phyloP scores from a whole-genome alignment of 768 basidiomycete species.

The Tylopilus felleus region DNA sequence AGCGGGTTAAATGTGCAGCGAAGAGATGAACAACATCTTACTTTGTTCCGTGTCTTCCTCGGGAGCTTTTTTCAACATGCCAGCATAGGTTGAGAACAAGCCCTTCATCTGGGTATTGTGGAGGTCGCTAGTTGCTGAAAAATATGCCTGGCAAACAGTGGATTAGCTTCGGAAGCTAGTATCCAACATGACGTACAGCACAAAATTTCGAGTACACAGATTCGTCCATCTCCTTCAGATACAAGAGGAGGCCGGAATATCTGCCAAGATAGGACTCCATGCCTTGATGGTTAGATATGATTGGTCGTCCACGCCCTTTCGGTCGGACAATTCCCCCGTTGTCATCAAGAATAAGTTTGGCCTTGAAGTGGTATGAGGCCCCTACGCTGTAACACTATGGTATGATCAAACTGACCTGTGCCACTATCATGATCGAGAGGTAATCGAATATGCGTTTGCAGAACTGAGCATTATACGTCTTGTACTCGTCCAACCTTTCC shows the following conservation, averaged over 20 bases:
- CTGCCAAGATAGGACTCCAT: conserved; percentile 83
- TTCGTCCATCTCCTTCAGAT: conserved; percentile 96
- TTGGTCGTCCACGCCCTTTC: conserved; percentile 43
- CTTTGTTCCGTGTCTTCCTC: conserved; percentile 79
- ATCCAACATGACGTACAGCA: conserved; percentile 55
- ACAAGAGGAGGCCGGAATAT: conserved; percentile 87
- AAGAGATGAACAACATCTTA: conserved; percentile 26
- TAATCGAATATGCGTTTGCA: conserved; percentile 91
- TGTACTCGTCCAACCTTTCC: conserved; percentile 88
- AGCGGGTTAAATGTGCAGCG: neutral
- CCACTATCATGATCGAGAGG: conserved; percentile 86
- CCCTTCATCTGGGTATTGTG: conserved; percentile 80
- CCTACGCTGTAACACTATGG: neutral
- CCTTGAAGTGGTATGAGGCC: conserved; percentile 38
- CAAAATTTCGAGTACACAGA: conserved; percentile 82
- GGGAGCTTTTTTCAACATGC: conserved; percentile 57
- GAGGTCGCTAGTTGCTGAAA: conserved; percentile 78
- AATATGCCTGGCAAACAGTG: conserved; percentile 69
- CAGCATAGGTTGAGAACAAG: conserved; percentile 56
- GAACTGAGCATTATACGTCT: conserved; percentile 86
- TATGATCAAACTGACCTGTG: conserved; percentile 56
- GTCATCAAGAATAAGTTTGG: conserved; percentile 65
- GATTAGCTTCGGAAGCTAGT: neutral
- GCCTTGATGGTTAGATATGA: conserved; percentile 58
- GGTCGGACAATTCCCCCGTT: conserved; percentile 52